Evolutionary conservation across 345 rosid species (phyloP).

Genomic region (Erysimum cheiranthoides): DNA sequence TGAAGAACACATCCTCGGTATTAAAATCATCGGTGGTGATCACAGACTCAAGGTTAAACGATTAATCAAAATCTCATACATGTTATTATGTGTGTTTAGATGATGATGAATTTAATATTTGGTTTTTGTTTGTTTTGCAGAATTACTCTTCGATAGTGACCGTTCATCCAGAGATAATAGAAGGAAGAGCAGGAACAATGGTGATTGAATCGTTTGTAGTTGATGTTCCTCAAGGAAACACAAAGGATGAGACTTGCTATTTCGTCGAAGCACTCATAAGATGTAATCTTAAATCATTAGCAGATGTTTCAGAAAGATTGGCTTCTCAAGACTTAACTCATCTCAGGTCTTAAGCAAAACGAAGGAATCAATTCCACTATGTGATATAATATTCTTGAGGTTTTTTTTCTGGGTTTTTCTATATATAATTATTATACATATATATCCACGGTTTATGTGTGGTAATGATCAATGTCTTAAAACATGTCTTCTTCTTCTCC

Average conservation of each 20-base stretch:
- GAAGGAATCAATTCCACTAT: neutral
- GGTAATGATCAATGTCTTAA: neutral
- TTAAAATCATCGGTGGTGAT: slow-evolving; percentile 91
- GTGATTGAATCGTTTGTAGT: slow-evolving; percentile 90
- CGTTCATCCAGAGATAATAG: slow-evolving; percentile 79
- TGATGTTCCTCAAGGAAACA: slow-evolving; percentile 92
- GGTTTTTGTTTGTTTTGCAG: slow-evolving; percentile 43
- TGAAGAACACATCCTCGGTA: slow-evolving; percentile 83
- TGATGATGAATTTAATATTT: neutral
- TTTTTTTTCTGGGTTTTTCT: neutral
- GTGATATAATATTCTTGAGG: slow-evolving; percentile 1
- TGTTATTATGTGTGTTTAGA: neutral
- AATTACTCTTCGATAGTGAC: slow-evolving; percentile 85
- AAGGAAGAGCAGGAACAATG: slow-evolving; percentile 85
- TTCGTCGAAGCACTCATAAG: slow-evolving; percentile 80
- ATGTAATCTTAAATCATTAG: slow-evolving; percentile 85
- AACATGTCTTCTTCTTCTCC: neutral
- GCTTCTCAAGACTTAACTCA: slow-evolving; percentile 55
- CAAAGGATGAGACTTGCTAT: slow-evolving; percentile 89
- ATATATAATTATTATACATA: neutral
- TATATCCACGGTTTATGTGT: slow-evolving; percentile 1
- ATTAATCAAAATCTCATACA: neutral
- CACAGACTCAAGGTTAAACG: slow-evolving; percentile 76
- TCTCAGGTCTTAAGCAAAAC: slow-evolving; percentile 19
- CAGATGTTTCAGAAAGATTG: slow-evolving; percentile 89